phyloP scores from a whole-genome alignment of 169 alveolate genomes.

The Eimeria maxima region DNA sequence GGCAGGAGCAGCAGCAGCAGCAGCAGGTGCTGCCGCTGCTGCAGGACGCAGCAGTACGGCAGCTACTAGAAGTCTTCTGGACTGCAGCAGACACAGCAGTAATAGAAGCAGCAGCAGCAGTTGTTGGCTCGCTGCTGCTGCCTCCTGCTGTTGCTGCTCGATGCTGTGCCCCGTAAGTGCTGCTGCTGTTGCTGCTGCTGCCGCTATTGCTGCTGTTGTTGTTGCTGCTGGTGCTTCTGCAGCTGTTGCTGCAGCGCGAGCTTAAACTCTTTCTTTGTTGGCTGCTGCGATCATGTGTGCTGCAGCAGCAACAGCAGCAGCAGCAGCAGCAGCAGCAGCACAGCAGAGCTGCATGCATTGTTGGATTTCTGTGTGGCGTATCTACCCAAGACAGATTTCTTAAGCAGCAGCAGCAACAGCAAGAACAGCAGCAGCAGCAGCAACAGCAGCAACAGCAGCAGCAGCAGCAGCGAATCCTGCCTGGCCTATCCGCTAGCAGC shows the following conservation, averaged over 20 bases:
- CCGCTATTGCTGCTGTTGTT: background rate
- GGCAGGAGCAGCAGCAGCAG: background rate
- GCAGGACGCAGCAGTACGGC: conserved; percentile 5
- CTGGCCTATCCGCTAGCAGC: background rate
- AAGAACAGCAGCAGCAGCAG: conserved; percentile 1
- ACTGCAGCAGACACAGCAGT: background rate
- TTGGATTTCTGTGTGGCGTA: background rate
- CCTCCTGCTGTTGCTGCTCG: conserved; percentile 30
- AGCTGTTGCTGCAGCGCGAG: no score
- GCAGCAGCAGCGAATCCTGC: conserved; percentile 21
- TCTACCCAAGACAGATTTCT: conserved; percentile 1
- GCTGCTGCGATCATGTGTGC: conserved; percentile 14
- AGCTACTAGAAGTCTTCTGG: conserved; percentile 46
- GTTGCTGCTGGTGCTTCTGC: background rate
- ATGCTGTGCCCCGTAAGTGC: conserved; percentile 21
- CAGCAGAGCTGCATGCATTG: background rate
- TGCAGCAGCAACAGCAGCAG: no score
- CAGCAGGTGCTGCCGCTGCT: conserved; percentile 36
- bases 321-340: conserved; percentile 7
- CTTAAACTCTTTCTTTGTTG: background rate
- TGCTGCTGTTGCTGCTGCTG: background rate
- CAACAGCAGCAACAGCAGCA: conserved; percentile 22
- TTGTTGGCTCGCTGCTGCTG: conserved; percentile 7
- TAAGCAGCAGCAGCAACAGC: conserved; percentile 39
- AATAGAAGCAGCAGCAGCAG: conserved; percentile 18